Evolutionary conservation across 2,329 filamentous ascomycete genomes (phyloP).

Genomic region (Neopestalotiopsis rosae): DNA sequence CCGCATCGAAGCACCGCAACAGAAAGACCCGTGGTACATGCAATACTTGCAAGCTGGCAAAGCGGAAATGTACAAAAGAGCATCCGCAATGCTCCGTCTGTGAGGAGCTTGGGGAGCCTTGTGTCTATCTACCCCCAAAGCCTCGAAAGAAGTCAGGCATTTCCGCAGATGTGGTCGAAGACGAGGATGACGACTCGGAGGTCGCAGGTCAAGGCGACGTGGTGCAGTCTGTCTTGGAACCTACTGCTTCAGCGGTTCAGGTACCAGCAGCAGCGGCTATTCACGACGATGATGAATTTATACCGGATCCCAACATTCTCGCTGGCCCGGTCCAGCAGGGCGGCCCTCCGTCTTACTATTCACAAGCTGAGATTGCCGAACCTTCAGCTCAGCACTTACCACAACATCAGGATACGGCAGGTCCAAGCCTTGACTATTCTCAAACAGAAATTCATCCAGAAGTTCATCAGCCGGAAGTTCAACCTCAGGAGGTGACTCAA

Average conservation of each 20-base stretch:
- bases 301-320: slow-evolving; percentile 39
- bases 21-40: slow-evolving; percentile 40
- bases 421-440: slow-evolving; percentile 23
- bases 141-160: slow-evolving; percentile 34
- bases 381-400: background rate
- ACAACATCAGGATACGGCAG: background rate
- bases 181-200: slow-evolving; percentile 26
- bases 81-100: slow-evolving; percentile 40
- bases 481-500: background rate
- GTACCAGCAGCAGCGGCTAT: slow-evolving; percentile 15
- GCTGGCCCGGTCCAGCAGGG: slow-evolving; percentile 28
- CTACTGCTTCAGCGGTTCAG: slow-evolving; percentile 12
- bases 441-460: slow-evolving; percentile 25
- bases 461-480: background rate
- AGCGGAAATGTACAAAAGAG: slow-evolving; percentile 39
- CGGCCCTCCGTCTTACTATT: slow-evolving; percentile 2
- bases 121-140: slow-evolving; percentile 35
- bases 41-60: slow-evolving; percentile 36
- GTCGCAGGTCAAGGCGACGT: slow-evolving; percentile 14
- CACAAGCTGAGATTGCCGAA: slow-evolving; percentile 13
- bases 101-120: slow-evolving; percentile 28
- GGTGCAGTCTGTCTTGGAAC: slow-evolving; percentile 18
- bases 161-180: slow-evolving; percentile 25
- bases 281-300: slow-evolving; percentile 38
- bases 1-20: slow-evolving; percentile 24